Percentiles rank a stretch among this genome's conserved stretches.
These are phyloP conservation scores for Globisporangium canariense DNA, from an alignment of 352 stramenopile genomes.

Conservation along the genomic window DNA sequence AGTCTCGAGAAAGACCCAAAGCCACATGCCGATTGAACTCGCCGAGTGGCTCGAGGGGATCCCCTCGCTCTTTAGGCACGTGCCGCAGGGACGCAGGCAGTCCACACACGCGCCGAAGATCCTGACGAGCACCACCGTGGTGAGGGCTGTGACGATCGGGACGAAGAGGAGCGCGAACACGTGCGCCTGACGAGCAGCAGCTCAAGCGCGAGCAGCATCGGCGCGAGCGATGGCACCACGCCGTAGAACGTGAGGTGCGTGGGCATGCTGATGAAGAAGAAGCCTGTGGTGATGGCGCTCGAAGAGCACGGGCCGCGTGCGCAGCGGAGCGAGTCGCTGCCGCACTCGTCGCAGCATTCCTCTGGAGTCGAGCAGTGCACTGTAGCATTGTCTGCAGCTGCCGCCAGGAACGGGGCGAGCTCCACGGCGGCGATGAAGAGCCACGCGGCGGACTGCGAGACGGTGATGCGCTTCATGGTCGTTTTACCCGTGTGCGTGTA, in stretches of 20 bases:
- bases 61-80: conserved; percentile 40
- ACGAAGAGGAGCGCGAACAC: conserved; percentile 52
- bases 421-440: not conserved
- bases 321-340: conserved; percentile 42
- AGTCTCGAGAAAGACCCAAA: conserved; percentile 50
- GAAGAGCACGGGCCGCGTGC: conserved; percentile 48
- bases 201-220: conserved; percentile 33
- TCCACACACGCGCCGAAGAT: conserved; percentile 40
- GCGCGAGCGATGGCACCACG: conserved; percentile 55
- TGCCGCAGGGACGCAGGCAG: conserved; percentile 44
- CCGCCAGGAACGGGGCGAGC: not conserved
- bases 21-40: conserved; percentile 43
- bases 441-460: not conserved
- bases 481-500: not conserved
- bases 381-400: not conserved
- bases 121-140: conserved; percentile 33
- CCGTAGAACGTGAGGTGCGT: conserved; percentile 38
- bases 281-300: conserved; percentile 31
- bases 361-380: conserved; percentile 16
- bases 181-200: conserved; percentile 37
- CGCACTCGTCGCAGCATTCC: conserved; percentile 48
- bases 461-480: not conserved
- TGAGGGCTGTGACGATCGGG: conserved; percentile 43
- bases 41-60: conserved; percentile 56
- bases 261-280: conserved; percentile 56